Percentiles rank a stretch among this genome's conserved stretches.
These are phyloP conservation scores for Aspergillus affinis DNA, from an alignment of 495 filamentous ascomycete species.

Conservation along the genomic window DNA sequence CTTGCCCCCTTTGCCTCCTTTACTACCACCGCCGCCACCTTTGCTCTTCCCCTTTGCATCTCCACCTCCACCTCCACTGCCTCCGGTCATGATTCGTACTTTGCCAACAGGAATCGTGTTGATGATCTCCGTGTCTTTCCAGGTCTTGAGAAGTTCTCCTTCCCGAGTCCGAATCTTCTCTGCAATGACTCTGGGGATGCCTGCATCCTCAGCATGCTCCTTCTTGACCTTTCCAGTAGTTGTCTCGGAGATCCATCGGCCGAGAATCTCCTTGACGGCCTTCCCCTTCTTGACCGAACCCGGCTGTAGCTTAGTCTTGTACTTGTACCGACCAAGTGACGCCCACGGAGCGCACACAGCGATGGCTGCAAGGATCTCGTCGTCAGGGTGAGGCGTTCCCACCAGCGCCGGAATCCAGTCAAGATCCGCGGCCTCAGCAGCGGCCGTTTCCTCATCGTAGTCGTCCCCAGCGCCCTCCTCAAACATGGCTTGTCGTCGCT, in stretches of 20 bases:
- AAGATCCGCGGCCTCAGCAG: slow-evolving; percentile 46
- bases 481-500: slow-evolving; percentile 57
- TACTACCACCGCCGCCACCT: slow-evolving; percentile 41
- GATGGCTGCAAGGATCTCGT: slow-evolving; percentile 87
- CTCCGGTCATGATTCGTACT: slow-evolving; percentile 74
- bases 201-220: slow-evolving; percentile 48
- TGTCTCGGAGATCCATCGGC: slow-evolving; percentile 63
- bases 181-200: slow-evolving; percentile 58
- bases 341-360: slow-evolving; percentile 89
- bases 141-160: slow-evolving; percentile 73
- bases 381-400: slow-evolving; percentile 73
- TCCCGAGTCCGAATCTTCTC: slow-evolving; percentile 83
- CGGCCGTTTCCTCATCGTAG: slow-evolving; percentile 54
- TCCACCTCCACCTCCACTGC: slow-evolving; percentile 43
- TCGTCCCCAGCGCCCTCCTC: slow-evolving; percentile 55
- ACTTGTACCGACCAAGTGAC: slow-evolving; percentile 76
- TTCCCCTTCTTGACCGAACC: slow-evolving; percentile 91
- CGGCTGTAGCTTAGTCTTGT: slow-evolving; percentile 90
- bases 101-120: slow-evolving; percentile 83
- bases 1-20: slow-evolving; percentile 48
- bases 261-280: slow-evolving; percentile 83
- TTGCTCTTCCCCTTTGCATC: slow-evolving; percentile 48
- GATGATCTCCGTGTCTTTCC: slow-evolving; percentile 79
- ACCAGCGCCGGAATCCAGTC: slow-evolving; percentile 71
- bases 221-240: slow-evolving; percentile 50